Conservation (phyloP, 805 yeast genomes). For the Pachysolen tannophilus region DNA sequence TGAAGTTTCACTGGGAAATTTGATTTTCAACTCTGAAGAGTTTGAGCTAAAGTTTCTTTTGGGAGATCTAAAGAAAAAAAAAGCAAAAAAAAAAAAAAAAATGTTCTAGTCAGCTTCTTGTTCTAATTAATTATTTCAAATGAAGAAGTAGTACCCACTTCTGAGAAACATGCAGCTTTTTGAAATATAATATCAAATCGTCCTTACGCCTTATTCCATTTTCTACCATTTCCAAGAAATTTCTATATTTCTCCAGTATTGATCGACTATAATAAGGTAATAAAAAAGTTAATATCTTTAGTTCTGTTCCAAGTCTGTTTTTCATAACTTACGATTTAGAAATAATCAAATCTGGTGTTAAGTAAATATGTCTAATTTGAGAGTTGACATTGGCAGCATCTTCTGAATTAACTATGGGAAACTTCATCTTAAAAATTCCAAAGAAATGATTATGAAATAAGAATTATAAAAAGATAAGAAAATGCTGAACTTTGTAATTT, state of each 20-base stretch:
- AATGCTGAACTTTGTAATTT: too few relatives aligned
- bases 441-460: too few relatives aligned
- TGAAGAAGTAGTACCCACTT: background rate
- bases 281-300: background rate
- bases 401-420: too few relatives aligned
- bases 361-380: conserved; percentile 10
- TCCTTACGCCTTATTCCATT: conserved; percentile 1
- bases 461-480: too few relatives aligned
- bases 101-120: too few relatives aligned
- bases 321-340: too few relatives aligned
- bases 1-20: conserved; percentile 1
- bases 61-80: too few relatives aligned
- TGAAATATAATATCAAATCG: background rate
- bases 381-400: too few relatives aligned
- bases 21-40: background rate
- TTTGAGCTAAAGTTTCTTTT: too few relatives aligned
- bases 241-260: background rate
- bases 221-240: background rate
- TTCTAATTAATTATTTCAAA: background rate
- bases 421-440: conserved; percentile 29
- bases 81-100: too few relatives aligned
- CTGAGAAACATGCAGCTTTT: background rate
- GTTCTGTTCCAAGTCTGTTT: background rate
- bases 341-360: background rate
- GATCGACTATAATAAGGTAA: conserved; percentile 8